These are phyloP conservation scores for Medakamo hakoo DNA, from an alignment of 139 green algal genomes.

Conservation along the genomic window DNA sequence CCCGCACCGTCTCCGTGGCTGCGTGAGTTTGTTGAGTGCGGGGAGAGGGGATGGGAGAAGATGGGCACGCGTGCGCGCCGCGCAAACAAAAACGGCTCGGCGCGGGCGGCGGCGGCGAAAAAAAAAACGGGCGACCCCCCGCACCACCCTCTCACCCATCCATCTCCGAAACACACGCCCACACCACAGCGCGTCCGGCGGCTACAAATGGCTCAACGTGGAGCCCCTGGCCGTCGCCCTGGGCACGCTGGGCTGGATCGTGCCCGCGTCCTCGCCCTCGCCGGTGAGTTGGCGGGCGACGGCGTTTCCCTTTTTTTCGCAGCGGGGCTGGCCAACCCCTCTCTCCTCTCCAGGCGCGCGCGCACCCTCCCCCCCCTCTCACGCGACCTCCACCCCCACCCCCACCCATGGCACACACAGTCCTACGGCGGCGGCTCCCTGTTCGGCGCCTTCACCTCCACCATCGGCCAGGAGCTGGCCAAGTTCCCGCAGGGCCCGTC, in stretches of 20 bases:
- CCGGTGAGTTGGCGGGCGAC: too few species aligned
- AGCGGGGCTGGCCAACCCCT: too few species aligned
- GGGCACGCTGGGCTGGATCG: constrained; percentile 48
- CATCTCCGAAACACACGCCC: too few species aligned
- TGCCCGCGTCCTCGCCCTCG: constrained; percentile 45
- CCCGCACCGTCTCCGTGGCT: neutral
- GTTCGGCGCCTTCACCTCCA: constrained; percentile 49
- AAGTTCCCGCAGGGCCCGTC: constrained; percentile 63
- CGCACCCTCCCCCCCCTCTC: too few species aligned
- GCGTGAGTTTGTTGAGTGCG: neutral
- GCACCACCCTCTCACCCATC: neutral
- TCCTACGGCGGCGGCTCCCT: constrained; percentile 49
- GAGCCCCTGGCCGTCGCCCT: constrained; percentile 29
- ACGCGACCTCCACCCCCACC: too few species aligned
- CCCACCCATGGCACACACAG: too few species aligned
- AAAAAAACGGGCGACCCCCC: neutral
- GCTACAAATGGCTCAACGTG: constrained; percentile 25
- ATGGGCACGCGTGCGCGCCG: too few species aligned
- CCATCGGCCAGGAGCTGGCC: constrained; percentile 50
- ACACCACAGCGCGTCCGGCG: neutral
- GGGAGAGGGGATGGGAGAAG: too few species aligned
- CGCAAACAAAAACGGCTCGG: neutral
- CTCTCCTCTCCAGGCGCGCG: too few species aligned
- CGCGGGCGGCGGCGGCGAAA: neutral
- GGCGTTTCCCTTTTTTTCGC: too few species aligned